Percentiles rank a stretch among this genome's conserved stretches.
Evolutionary conservation across 202 grass and related monocot species (phyloP).

Genomic region (Carex sylvatica): DNA sequence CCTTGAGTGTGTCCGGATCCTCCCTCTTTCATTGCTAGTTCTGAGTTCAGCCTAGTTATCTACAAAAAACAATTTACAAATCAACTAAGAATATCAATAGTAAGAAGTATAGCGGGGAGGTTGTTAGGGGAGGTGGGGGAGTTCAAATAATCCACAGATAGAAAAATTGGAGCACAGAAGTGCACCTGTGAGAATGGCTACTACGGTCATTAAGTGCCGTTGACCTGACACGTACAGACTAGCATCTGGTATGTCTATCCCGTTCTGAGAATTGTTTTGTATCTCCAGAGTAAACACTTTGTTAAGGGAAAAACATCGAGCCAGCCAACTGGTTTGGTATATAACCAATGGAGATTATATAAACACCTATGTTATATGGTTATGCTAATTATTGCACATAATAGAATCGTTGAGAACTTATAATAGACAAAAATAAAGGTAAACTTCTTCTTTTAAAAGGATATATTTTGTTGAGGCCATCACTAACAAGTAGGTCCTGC

Average conservation of each 20-base stretch:
- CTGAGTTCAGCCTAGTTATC: slow-evolving; percentile 77
- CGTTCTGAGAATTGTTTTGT: slow-evolving; percentile 89
- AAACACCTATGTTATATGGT: not conserved
- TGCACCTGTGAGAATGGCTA: slow-evolving; percentile 94
- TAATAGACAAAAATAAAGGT: slow-evolving; percentile 27
- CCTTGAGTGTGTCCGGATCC: slow-evolving; percentile 47
- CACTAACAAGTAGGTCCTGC: slow-evolving; percentile 78
- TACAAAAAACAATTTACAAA: slow-evolving; percentile 29
- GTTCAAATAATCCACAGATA: not conserved
- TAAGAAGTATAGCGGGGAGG: not conserved
- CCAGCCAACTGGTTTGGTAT: not conserved
- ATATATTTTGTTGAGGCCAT: slow-evolving; percentile 98
- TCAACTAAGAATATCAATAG: not conserved
- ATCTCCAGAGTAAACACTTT: slow-evolving; percentile 78
- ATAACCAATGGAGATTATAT: not conserved
- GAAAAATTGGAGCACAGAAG: slow-evolving; percentile 6
- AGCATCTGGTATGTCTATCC: slow-evolving; percentile 88
- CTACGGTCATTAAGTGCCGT: slow-evolving; percentile 94
- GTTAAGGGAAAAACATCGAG: slow-evolving; percentile 58
- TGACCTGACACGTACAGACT: slow-evolving; percentile 68
- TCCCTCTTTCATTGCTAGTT: slow-evolving; percentile 72
- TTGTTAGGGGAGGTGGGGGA: not conserved
- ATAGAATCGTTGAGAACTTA: slow-evolving; percentile 10
- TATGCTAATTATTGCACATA: not conserved
- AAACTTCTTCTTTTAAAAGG: slow-evolving; percentile 49